Conservation (phyloP, 352 stramenopile species). For the Aphanomyces invadans region DNA sequence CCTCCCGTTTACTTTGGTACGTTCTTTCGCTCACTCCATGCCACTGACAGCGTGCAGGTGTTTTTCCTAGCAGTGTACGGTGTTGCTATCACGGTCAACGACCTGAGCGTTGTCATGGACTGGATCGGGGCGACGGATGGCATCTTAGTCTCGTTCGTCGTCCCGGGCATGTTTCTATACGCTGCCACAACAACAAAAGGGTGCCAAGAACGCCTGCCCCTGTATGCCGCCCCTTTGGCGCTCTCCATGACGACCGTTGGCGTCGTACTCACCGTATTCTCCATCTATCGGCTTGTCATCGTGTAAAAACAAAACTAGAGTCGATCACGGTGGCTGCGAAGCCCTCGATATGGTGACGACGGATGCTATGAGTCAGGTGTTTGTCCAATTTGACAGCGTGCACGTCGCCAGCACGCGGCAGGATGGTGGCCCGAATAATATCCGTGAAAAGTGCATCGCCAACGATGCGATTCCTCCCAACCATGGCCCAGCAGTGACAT, state of each 20-base stretch:
- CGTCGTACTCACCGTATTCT: not conserved
- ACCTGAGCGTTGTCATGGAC: slow-evolving; percentile 63
- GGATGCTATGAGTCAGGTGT: too few relatives aligned
- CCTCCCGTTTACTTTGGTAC: slow-evolving; percentile 21
- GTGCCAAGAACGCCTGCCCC: not conserved
- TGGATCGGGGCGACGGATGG: slow-evolving; percentile 64
- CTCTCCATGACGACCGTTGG: slow-evolving; percentile 4
- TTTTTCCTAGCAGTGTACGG: slow-evolving; percentile 56
- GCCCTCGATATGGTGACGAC: too few relatives aligned
- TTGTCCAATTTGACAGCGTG: too few relatives aligned
- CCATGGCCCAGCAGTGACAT: too few relatives aligned
- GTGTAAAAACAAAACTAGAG: too few relatives aligned
- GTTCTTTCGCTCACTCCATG: not conserved
- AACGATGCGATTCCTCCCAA: too few relatives aligned
- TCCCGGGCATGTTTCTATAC: slow-evolving; percentile 66
- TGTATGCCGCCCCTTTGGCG: not conserved
- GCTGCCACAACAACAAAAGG: slow-evolving; percentile 26
- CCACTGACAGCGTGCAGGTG: not conserved
- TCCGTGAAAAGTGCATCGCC: too few relatives aligned
- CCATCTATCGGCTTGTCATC: not conserved
- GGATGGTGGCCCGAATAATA: too few relatives aligned
- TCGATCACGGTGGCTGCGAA: too few relatives aligned
- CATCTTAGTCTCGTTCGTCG: slow-evolving; percentile 59
- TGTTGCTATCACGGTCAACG: slow-evolving; percentile 45
- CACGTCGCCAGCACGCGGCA: too few relatives aligned